phyloP scores from a whole-genome alignment of 768 basidiomycete genomes.

The Tremella mesenterica region DNA sequence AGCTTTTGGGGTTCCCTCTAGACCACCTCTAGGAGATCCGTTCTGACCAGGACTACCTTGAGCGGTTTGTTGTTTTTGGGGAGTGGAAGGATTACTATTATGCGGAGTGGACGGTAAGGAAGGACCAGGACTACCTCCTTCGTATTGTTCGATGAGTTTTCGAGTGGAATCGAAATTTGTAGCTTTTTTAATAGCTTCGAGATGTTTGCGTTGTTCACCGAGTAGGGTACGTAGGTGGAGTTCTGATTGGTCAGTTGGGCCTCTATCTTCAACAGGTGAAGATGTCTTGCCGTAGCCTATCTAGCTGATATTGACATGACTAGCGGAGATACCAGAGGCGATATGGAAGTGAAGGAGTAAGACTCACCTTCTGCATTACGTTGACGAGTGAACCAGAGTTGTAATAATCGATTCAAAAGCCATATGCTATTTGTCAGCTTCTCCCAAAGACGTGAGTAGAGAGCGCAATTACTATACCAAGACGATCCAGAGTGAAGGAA shows the following conservation, averaged over 20 bases:
- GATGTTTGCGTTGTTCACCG: constrained; percentile 69
- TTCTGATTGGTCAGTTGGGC: constrained; percentile 51
- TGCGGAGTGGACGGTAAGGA: neutral
- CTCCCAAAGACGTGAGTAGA: neutral
- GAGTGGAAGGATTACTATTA: constrained; percentile 4
- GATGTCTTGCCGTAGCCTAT: no score
- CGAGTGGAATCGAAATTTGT: constrained; percentile 92
- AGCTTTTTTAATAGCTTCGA: constrained; percentile 95
- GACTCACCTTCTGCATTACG: constrained; percentile 33
- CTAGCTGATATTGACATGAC: no score
- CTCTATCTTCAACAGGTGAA: neutral
- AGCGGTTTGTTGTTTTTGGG: constrained; percentile 16
- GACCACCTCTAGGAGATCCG: neutral
- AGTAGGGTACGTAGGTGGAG: constrained; percentile 63
- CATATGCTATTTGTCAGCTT: constrained; percentile 17
- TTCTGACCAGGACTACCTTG: constrained; percentile 2
- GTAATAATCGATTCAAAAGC: constrained; percentile 26
- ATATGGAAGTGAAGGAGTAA: no score
- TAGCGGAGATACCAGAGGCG: no score
- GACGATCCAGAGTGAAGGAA: no score
- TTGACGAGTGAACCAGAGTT: constrained; percentile 32
- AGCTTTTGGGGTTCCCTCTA: constrained; percentile 30
- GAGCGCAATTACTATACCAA: no score
- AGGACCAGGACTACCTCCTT: constrained; percentile 38
- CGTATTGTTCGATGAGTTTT: constrained; percentile 81